Evolutionary conservation across 108 stramenopile species (phyloP).

Genomic region (Pseudonitzschia pungens): DNA sequence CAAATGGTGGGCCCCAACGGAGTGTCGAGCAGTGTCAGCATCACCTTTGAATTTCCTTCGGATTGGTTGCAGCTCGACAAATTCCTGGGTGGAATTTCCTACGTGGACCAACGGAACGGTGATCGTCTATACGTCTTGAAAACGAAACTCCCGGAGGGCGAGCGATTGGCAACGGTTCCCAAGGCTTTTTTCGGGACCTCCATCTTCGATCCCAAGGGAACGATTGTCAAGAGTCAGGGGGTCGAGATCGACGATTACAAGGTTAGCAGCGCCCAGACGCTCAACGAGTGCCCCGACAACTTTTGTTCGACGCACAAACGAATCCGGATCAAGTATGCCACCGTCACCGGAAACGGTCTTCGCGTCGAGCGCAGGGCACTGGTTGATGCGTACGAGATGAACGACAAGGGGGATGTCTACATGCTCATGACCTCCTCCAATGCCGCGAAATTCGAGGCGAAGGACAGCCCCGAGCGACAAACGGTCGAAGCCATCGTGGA

Average conservation of each 20-base stretch:
- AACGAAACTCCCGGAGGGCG: slow-evolving; percentile 52
- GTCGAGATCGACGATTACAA: slow-evolving; percentile 60
- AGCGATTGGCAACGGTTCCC: slow-evolving; percentile 41
- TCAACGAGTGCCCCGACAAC: slow-evolving; percentile 32
- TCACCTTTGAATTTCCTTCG: slow-evolving; percentile 60
- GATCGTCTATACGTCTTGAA: slow-evolving; percentile 70
- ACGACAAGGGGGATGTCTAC: slow-evolving; percentile 40
- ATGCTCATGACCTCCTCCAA: slow-evolving; percentile 74
- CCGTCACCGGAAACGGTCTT: slow-evolving; percentile 67
- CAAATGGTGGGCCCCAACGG: slow-evolving; percentile 27
- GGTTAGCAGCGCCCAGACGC: slow-evolving; percentile 43
- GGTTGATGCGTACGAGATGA: slow-evolving; percentile 70
- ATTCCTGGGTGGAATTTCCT: slow-evolving; percentile 64
- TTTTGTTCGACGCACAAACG: slow-evolving; percentile 43
- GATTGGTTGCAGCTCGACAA: slow-evolving; percentile 81
- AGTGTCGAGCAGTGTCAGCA: slow-evolving; percentile 11
- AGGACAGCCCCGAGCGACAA: slow-evolving; percentile 64
- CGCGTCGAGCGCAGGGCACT: slow-evolving; percentile 71
- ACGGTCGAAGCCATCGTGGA: slow-evolving; percentile 76
- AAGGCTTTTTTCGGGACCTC: slow-evolving; percentile 57
- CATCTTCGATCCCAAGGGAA: slow-evolving; percentile 62
- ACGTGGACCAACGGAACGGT: slow-evolving; percentile 82
- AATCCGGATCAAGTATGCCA: slow-evolving; percentile 61
- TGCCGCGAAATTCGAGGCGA: slow-evolving; percentile 68
- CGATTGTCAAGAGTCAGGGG: slow-evolving; percentile 54